These are phyloP conservation scores for Brettanomyces naardenensis DNA, from an alignment of 805 yeast species.

Conservation along the genomic window DNA sequence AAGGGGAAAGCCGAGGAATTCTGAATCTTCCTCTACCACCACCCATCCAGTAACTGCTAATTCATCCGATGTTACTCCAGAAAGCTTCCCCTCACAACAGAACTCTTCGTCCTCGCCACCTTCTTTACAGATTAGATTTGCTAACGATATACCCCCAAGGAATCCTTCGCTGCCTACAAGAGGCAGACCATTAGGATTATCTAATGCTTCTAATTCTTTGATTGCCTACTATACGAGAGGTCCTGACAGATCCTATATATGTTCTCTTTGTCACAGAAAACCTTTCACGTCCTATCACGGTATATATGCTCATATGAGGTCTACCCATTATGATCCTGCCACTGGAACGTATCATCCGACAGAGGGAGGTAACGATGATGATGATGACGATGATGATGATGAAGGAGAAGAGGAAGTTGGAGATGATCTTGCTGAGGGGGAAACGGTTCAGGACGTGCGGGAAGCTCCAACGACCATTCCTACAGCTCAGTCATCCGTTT, in stretches of 20 bases:
- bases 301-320: slow-evolving; percentile 17
- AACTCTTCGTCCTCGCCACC: too few relatives aligned
- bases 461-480: too few relatives aligned
- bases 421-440: too few relatives aligned
- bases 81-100: too few relatives aligned
- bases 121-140: not conserved
- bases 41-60: not conserved
- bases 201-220: not conserved
- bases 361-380: not conserved
- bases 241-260: not conserved
- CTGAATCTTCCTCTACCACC: too few relatives aligned
- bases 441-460: too few relatives aligned
- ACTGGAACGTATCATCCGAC: slow-evolving; percentile 4
- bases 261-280: slow-evolving; percentile 3
- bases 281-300: slow-evolving; percentile 17
- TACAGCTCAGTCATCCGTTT: too few relatives aligned
- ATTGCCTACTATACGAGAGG: not conserved
- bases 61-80: not conserved
- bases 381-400: not conserved
- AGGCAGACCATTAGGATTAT: not conserved
- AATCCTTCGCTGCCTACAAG: not conserved
- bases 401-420: not conserved
- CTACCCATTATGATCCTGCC: slow-evolving; percentile 13
- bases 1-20: not conserved
- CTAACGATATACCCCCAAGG: not conserved